phyloP scores from a whole-genome alignment of 345 rosid species.

The Atalantia buxifolia region DNA sequence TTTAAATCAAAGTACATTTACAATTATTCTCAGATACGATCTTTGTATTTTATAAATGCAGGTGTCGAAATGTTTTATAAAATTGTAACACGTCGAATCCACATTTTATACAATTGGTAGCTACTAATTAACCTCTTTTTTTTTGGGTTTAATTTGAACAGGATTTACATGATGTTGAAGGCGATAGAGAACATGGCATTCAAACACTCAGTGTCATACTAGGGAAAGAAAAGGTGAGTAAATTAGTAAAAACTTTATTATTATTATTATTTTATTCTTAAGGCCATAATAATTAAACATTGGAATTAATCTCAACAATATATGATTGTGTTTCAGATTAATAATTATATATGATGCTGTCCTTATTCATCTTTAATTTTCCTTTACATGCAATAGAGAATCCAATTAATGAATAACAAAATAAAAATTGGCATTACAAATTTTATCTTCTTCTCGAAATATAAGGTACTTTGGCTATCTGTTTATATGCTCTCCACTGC shows the following conservation, averaged over 20 bases:
- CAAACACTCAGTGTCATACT: constrained; percentile 19
- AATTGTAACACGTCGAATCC: background rate
- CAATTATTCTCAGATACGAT: too few relatives aligned
- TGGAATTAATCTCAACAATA: background rate
- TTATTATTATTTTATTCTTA: background rate
- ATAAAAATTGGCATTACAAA: background rate
- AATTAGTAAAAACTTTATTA: background rate
- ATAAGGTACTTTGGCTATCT: constrained; percentile 28
- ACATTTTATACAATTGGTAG: background rate
- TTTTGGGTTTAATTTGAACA: background rate
- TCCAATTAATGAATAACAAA: too few relatives aligned
- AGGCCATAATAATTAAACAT: background rate
- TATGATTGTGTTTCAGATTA: background rate
- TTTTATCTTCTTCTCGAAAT: background rate
- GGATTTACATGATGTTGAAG: too few relatives aligned
- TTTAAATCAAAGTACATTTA: constrained; percentile 24
- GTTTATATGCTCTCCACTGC: constrained; percentile 24
- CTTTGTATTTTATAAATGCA: too few relatives aligned
- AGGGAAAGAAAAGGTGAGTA: constrained; percentile 26
- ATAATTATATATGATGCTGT: background rate
- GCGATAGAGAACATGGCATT: too few relatives aligned
- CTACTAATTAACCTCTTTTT: background rate
- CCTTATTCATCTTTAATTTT: background rate
- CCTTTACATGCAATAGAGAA: background rate
- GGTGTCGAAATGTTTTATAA: background rate